Conservation (phyloP, 164 flowering plant species). For the Dillenia suffruticosa region DNA sequence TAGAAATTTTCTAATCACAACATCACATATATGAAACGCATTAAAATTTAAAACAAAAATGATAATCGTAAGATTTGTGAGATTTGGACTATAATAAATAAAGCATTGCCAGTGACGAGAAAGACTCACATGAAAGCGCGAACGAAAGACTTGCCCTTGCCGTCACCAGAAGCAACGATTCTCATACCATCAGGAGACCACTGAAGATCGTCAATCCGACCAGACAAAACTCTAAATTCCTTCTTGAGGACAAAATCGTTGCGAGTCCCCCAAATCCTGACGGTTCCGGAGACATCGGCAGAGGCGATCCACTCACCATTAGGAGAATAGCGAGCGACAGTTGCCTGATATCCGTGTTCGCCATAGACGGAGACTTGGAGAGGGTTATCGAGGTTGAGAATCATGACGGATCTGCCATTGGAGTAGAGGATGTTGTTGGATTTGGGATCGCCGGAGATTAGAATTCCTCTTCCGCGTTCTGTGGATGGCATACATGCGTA, state of each 20-base stretch:
- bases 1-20: too few relatives aligned
- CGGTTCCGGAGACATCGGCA: slow-evolving; percentile 86
- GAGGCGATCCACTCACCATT: slow-evolving; percentile 99
- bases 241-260: slow-evolving; percentile 74
- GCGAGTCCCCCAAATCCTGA: slow-evolving; percentile 85
- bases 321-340: slow-evolving; percentile 92
- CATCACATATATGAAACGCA: too few relatives aligned
- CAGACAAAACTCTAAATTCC: slow-evolving; percentile 80
- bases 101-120: too few relatives aligned
- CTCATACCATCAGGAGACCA: slow-evolving; percentile 88
- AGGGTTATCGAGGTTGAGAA: slow-evolving; percentile 68
- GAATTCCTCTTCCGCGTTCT: slow-evolving; percentile 90
- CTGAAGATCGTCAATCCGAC: slow-evolving; percentile 94
- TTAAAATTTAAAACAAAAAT: too few relatives aligned
- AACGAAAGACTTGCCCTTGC: slow-evolving; percentile 87
- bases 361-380: slow-evolving; percentile 68
- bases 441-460: slow-evolving; percentile 80
- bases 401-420: slow-evolving; percentile 86
- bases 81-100: too few relatives aligned
- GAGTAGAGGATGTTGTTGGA: slow-evolving; percentile 72
- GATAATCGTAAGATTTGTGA: too few relatives aligned
- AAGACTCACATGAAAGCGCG: slow-evolving; percentile 83
- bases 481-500: slow-evolving; percentile 89
- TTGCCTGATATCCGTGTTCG: slow-evolving; percentile 84
- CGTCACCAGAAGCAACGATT: slow-evolving; percentile 94